Base-by-base conservation (phyloP, 192 early-diverging fungal genomes). In the Mortierella claussenii region DNA sequence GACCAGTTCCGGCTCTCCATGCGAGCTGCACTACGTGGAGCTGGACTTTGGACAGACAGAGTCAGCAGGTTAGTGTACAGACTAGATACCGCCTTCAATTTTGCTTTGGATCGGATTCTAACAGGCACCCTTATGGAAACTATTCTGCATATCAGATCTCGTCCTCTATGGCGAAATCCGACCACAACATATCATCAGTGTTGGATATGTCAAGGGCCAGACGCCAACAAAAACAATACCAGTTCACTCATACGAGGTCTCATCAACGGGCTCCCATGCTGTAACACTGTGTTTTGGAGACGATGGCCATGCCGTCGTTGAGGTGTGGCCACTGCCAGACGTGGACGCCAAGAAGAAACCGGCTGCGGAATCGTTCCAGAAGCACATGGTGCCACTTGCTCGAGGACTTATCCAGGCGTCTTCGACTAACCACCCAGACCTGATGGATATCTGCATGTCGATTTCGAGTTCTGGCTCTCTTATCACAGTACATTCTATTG, bases 361-460 rank as follows among this genome's bases (percentile, higher is more conserved):
- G n/a, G 4, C 28, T 52, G 11, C 4, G 8, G 26, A 52, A 8
- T 15, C 28, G 9, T 9, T 11, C 6, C 4, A 15, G 4, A 11
- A 8, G 20, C 21, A 32, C 17, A 55, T 33, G 7, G 12, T 36
- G 9, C 53, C 53, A 18, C 8, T 55, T 18, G 53, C 32, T 4
- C 53, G 53, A 21, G 53, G 53, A 4, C 3, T 31, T 21, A 55
- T 55, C 10, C 4, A 55, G 5, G 32, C 53, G 12, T 20, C 53
- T 36, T 13, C 21, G 8, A 33, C 33, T 33, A 55, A 55, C 36
- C 50, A 52, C 18, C 53, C 53, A 20, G 53, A 55, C 20, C 33
- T 55, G 4, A 36, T 15, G 10, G 53, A 55, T 55, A 55, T 55
- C 30, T 55, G 32, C 20, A 36, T 55, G 7, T 30, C 26, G 12